A percentile compares a stretch with the other conserved stretches of the same genome.
Evolutionary conservation across 148 eudicot species (phyloP).

Genomic region (Linanthus parryae): DNA sequence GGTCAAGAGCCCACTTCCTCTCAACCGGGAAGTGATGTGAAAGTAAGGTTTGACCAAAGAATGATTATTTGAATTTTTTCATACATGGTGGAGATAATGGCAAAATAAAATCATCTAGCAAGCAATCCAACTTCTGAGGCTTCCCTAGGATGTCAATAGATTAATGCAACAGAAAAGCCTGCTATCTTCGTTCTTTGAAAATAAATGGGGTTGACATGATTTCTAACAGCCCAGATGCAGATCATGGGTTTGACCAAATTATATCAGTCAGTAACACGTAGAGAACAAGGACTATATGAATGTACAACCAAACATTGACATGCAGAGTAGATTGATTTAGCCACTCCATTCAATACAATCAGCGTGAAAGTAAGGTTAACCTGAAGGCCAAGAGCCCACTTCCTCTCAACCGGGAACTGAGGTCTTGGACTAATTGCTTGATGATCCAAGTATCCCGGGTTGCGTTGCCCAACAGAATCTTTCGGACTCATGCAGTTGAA

Average conservation of each 20-base stretch:
- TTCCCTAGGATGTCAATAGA: too few relatives aligned
- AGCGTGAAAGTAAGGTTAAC: too few relatives aligned
- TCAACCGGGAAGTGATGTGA: conserved; percentile 59
- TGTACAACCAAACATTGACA: not conserved
- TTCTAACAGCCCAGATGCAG: not conserved
- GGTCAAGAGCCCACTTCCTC: conserved; percentile 97
- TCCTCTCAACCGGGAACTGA: conserved; percentile 67
- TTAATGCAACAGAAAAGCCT: too few relatives aligned
- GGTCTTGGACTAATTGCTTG: conserved; percentile 54
- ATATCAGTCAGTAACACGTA: not conserved
- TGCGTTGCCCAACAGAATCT: conserved; percentile 44
- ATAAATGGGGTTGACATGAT: not conserved
- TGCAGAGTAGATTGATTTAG: not conserved
- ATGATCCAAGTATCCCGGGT: conserved; percentile 47
- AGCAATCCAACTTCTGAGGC: too few relatives aligned
- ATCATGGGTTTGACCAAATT: not conserved
- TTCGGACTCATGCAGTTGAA: conserved; percentile 39
- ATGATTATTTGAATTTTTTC: too few relatives aligned
- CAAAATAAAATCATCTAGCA: too few relatives aligned
- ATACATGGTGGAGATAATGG: too few relatives aligned
- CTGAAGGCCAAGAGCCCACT: conserved; percentile 99
- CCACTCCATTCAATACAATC: conserved; percentile 1
- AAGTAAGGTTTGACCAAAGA: too few relatives aligned
- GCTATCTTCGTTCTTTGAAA: too few relatives aligned
- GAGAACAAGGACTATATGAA: not conserved